Evolutionary conservation across 805 yeast genomes (phyloP).

Genomic region (Pichia rugopelliculosa): DNA sequence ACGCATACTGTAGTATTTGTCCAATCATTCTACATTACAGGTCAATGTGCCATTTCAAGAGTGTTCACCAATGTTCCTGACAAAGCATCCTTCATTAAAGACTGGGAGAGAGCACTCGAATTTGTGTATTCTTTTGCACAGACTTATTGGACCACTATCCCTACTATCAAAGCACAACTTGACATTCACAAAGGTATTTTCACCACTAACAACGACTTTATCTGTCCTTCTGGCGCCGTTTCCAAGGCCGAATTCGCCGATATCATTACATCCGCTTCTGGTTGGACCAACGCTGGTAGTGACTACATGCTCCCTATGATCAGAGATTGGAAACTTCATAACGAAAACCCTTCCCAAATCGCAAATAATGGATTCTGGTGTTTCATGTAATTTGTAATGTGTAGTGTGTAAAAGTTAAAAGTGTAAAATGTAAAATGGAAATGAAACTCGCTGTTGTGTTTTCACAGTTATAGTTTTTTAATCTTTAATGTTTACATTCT

Average conservation of each 20-base stretch:
- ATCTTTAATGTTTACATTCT: background rate
- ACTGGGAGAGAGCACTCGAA: slow-evolving; percentile 3
- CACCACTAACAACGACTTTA: background rate
- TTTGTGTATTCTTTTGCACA: slow-evolving; percentile 1
- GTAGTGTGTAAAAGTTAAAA: too few relatives aligned
- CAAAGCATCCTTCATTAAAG: background rate
- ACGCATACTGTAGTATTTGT: background rate
- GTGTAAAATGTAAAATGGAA: too few relatives aligned
- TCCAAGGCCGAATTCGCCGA: background rate
- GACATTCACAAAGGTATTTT: background rate
- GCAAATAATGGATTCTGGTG: background rate
- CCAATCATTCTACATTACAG: background rate
- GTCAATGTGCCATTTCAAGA: slow-evolving; percentile 1
- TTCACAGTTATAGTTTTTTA: background rate
- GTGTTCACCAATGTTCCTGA: background rate
- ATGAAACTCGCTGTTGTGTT: background rate
- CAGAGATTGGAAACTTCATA: background rate
- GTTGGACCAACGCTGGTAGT: background rate
- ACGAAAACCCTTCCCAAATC: background rate
- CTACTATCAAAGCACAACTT: background rate
- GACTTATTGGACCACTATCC: background rate
- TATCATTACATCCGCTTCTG: background rate
- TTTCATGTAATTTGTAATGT: too few relatives aligned
- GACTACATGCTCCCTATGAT: background rate
- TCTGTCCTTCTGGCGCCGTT: background rate